Base-by-base conservation (phyloP, 2,329 filamentous ascomycete species). In the Nakataea oryzae region DNA sequence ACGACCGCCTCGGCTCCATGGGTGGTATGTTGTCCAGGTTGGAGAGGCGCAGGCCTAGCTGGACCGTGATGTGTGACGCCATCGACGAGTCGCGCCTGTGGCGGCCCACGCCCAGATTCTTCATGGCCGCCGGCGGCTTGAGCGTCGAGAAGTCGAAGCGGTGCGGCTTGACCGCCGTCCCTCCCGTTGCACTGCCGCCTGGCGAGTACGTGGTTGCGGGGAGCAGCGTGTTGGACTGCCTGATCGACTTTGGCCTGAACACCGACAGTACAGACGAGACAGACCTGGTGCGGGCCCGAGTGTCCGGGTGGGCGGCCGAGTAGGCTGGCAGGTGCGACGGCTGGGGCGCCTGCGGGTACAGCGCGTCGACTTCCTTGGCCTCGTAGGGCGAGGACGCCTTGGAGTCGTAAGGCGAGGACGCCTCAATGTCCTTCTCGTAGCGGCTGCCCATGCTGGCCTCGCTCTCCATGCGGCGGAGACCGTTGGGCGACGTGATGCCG, bases 21-120 rank as follows among this genome's bases (percentile, higher is more conserved):
- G 74, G 74, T 0, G 75, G 72, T 64, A 83, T 78, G 65, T 84
- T 80, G 17, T 79, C 74, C 34, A 82, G 78, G 61, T 80, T 84
- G 29, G 87, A 90, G 62, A 90, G 77, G 13, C 87, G 82, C 21
- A 90, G 76, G 1, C 87, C 87, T 60, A 90, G 90, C 69, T 89
- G 86, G 13, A 90, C 86, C 0, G 86, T 90, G 28, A 86, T 86
- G 12, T 83, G 83, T 57, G 87, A 89, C 21, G 78, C 78, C 55
- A 85, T 77, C 1, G 87, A 90, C 6, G 85, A 86, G 63, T 84
- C 78, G 57, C 86, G 79, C 24, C 76, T 75, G 68, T 82, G 82
- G n/a, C 78, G 75, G 17, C 71, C 69, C 5, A 72, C 72, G 55
- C 74, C 73, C 60, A 78, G 77, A 55, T 74, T 75, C 58, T 67